Evolutionary conservation across 2,329 filamentous ascomycete species (phyloP).

Genomic region (Fusarium agapanthi): DNA sequence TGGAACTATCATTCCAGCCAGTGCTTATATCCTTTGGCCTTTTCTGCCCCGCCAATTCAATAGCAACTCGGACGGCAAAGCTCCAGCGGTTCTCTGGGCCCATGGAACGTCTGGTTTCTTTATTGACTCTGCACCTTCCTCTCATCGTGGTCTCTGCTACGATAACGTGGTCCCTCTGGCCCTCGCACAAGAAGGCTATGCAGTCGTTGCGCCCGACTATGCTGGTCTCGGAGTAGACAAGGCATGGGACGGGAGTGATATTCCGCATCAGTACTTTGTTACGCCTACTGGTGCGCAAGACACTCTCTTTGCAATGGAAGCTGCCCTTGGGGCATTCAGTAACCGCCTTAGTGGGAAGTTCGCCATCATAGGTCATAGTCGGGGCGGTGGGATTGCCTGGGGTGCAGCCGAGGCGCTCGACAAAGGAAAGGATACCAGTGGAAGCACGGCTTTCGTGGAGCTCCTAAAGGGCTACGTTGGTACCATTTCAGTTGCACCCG

Average conservation of each 20-base stretch:
- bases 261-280: conserved; percentile 53
- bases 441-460: background rate
- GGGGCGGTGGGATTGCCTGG: conserved; percentile 58
- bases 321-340: conserved; percentile 52
- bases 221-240: conserved; percentile 52
- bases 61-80: background rate
- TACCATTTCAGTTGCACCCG: conserved; percentile 18
- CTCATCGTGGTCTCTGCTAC: conserved; percentile 52
- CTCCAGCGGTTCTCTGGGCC: conserved; percentile 50
- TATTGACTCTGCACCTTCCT: conserved; percentile 49
- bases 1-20: conserved; percentile 17
- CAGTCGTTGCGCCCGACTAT: conserved; percentile 56
- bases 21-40: conserved; percentile 21
- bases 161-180: conserved; percentile 48
- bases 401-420: conserved; percentile 37
- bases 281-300: conserved; percentile 52
- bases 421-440: conserved; percentile 8
- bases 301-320: conserved; percentile 52
- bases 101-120: conserved; percentile 56
- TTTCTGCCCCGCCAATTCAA: background rate
- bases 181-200: conserved; percentile 52
- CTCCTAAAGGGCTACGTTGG: conserved; percentile 12
- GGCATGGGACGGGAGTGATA: conserved; percentile 46
- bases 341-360: conserved; percentile 47
- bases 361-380: conserved; percentile 56